Conservation (phyloP, 257 asterid species). For the Voacanga thouarsii region DNA sequence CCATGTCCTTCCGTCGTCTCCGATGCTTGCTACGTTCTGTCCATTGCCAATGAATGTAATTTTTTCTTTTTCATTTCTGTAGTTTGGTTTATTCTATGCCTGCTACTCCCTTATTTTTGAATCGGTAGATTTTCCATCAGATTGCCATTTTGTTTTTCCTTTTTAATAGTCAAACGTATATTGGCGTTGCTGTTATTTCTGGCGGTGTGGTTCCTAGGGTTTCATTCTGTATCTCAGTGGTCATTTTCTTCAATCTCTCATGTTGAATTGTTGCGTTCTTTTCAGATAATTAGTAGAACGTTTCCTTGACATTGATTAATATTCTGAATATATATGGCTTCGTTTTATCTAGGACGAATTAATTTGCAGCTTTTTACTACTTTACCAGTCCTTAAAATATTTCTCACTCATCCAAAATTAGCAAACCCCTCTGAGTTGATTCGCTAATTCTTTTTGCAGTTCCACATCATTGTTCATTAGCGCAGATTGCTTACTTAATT, state of each 20-base stretch:
- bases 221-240: background rate
- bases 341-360: too few relatives aligned
- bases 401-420: background rate
- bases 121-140: background rate
- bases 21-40: background rate
- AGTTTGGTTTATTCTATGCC: background rate
- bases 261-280: background rate
- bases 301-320: background rate
- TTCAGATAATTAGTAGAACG: background rate
- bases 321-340: background rate
- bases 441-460: background rate
- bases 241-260: background rate
- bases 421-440: background rate
- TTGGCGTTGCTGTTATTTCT: background rate
- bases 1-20: background rate
- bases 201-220: background rate
- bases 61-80: background rate
- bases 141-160: background rate
- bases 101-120: too few relatives aligned
- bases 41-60: background rate
- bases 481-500: background rate
- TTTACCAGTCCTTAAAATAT: too few relatives aligned
- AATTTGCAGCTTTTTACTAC: background rate
- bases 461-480: background rate
- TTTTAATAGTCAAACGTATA: too few relatives aligned